Percentiles rank a stretch among this genome's conserved stretches.
Conservation (phyloP, 106 monocot genomes). For the Allium sativum region DNA sequence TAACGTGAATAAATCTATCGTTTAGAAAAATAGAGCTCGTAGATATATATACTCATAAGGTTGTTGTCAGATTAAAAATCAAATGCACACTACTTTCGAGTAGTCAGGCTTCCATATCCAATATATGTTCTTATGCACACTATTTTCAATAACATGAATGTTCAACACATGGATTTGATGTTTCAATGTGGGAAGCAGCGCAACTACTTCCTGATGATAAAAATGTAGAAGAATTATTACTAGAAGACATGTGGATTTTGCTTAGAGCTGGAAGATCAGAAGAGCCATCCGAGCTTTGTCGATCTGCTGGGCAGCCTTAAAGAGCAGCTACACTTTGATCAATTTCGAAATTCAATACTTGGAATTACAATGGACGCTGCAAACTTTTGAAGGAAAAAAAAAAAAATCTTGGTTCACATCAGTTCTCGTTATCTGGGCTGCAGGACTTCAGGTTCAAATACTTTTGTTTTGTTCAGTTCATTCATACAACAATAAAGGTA, state of each 20-base stretch:
- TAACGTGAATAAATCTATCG: too few relatives aligned
- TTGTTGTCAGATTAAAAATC: too few relatives aligned
- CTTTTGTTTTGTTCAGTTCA: neutral
- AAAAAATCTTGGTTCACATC: conserved; percentile 65
- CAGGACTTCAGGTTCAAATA: conserved; percentile 49
- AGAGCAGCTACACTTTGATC: too few relatives aligned
- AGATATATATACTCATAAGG: too few relatives aligned
- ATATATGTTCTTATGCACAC: too few relatives aligned
- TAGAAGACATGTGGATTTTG: conserved; percentile 90
- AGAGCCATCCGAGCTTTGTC: conserved; percentile 88
- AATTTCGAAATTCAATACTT: neutral
- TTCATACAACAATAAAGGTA: neutral
- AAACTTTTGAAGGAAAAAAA: conserved; percentile 48
- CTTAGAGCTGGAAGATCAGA: conserved; percentile 81
- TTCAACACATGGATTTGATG: conserved; percentile 98
- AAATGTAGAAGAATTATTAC: conserved; percentile 84
- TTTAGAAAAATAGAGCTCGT: too few relatives aligned
- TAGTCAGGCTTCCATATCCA: too few relatives aligned
- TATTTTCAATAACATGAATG: too few relatives aligned
- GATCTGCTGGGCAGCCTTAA: conserved; percentile 98
- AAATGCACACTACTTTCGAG: too few relatives aligned
- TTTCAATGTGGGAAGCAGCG: conserved; percentile 87
- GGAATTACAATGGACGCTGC: conserved; percentile 27
- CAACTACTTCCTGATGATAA: conserved; percentile 68
- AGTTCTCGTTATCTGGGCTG: conserved; percentile 50